These are phyloP conservation scores for Backusella sp. DNA, from an alignment of 192 early-diverging fungal species.

Conservation along the genomic window DNA sequence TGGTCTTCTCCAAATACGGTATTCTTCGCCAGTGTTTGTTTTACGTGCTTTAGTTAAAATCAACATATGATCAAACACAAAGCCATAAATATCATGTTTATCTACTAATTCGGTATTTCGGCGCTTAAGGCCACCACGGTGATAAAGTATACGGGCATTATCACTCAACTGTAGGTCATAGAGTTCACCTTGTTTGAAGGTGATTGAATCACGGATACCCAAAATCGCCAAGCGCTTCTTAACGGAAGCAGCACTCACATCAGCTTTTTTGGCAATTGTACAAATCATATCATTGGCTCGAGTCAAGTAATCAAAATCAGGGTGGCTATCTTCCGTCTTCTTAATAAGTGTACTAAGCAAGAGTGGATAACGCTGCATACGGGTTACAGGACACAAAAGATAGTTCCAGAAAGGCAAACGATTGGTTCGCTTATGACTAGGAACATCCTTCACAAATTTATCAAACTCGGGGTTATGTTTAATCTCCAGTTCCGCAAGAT, in stretches of 20 bases:
- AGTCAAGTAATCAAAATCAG: constrained; percentile 68
- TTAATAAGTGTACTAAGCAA: constrained; percentile 82
- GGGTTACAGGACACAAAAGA: constrained; percentile 77
- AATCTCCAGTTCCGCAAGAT: constrained; percentile 77
- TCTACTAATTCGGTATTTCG: constrained; percentile 43
- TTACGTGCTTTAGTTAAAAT: constrained; percentile 69
- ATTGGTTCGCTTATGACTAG: constrained; percentile 18
- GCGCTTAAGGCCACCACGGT: constrained; percentile 76
- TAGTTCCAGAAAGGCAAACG: constrained; percentile 34
- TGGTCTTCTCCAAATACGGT: constrained; percentile 63
- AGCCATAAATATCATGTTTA: constrained; percentile 71
- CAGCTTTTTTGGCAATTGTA: neutral
- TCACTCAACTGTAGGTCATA: constrained; percentile 75
- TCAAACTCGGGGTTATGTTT: constrained; percentile 61
- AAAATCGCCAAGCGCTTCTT: constrained; percentile 19
- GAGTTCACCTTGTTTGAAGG: constrained; percentile 32
- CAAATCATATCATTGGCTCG: constrained; percentile 20
- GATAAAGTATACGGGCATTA: constrained; percentile 67
- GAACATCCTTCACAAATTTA: constrained; percentile 65
- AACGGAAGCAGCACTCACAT: neutral
- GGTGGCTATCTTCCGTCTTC: constrained; percentile 75
- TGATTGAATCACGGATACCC: constrained; percentile 24
- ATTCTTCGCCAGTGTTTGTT: constrained; percentile 57
- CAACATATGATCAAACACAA: constrained; percentile 88
- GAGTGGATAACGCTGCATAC: constrained; percentile 84